Conservation (phyloP, 371 early-diverging fungal genomes). For the Apophysomyces sp. region DNA sequence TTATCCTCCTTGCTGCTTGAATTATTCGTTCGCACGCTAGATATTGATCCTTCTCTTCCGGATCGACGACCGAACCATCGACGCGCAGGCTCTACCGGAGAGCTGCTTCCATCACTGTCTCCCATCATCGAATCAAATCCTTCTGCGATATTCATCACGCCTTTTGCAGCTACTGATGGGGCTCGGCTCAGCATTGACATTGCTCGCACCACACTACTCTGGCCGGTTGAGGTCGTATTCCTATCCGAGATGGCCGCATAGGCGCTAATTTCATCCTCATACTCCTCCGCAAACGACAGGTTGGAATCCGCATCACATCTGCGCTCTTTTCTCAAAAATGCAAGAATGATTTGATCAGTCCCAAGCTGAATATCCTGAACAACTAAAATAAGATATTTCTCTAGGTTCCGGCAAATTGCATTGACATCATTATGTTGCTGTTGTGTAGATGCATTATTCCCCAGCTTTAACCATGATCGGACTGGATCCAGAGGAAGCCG, state of each 20-base stretch:
- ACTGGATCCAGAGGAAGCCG: constrained; percentile 34
- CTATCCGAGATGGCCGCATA: constrained; percentile 13
- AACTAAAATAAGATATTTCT: constrained; percentile 33
- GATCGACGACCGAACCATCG: constrained; percentile 13
- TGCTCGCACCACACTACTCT: constrained; percentile 17
- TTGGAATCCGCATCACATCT: constrained; percentile 10
- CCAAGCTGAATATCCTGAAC: constrained; percentile 45
- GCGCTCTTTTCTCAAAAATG: constrained; percentile 46
- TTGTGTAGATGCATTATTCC: constrained; percentile 6
- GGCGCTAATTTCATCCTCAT: constrained; percentile 23
- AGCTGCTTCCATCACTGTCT: constrained; percentile 9
- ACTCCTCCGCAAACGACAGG: constrained; percentile 39
- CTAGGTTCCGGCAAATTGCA: constrained; percentile 20
- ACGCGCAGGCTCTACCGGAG: constrained; percentile 8
- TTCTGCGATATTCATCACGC: constrained; percentile 6
- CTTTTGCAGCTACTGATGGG: constrained; percentile 16
- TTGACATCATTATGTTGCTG: constrained; percentile 16
- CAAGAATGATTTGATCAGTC: constrained; percentile 29
- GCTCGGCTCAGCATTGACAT: constrained; percentile 19
- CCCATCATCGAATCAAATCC: neutral
- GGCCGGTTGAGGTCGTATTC: neutral
- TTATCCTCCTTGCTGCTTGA: constrained; percentile 3
- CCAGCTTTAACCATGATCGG: constrained; percentile 36
- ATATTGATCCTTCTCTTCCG: constrained; percentile 27
- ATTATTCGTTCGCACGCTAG: constrained; percentile 15